phyloP scores from a whole-genome alignment of 441 rosid species.

The Biscutella laevigata region DNA sequence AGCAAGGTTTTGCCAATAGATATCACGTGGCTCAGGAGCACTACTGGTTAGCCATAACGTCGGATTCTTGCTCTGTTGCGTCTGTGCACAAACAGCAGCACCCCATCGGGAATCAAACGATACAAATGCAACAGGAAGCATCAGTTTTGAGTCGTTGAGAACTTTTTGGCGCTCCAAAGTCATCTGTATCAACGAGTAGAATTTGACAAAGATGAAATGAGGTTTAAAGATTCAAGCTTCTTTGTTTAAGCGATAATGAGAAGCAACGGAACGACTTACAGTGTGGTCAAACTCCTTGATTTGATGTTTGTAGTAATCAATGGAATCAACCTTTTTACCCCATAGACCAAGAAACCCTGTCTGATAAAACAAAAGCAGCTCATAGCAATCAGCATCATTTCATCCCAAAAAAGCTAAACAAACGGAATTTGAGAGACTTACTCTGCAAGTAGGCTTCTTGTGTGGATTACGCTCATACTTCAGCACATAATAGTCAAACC shows the following conservation, averaged over 20 bases:
- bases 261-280: constrained; percentile 35
- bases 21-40: constrained; percentile 93
- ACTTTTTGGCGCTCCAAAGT: constrained; percentile 61
- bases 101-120: constrained; percentile 93
- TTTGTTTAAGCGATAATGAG: not conserved
- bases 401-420: not conserved
- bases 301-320: constrained; percentile 70
- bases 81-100: constrained; percentile 95
- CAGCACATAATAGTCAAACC: constrained; percentile 83
- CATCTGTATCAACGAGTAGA: constrained; percentile 40
- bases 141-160: constrained; percentile 56
- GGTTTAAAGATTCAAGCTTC: not conserved
- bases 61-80: constrained; percentile 87
- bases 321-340: constrained; percentile 70
- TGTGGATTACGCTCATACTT: constrained; percentile 76
- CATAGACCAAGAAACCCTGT: constrained; percentile 76
- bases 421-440: constrained; percentile 22
- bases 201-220: constrained; percentile 1
- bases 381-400: constrained; percentile 8
- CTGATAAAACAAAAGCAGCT: constrained; percentile 34
- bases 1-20: constrained; percentile 85
- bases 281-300: constrained; percentile 49
- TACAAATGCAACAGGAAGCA: constrained; percentile 74
- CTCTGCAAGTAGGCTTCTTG: constrained; percentile 73
- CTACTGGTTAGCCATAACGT: constrained; percentile 82